Evolutionary conservation across 495 filamentous ascomycete species (phyloP).

Genomic region (Pyrenula aspistea): DNA sequence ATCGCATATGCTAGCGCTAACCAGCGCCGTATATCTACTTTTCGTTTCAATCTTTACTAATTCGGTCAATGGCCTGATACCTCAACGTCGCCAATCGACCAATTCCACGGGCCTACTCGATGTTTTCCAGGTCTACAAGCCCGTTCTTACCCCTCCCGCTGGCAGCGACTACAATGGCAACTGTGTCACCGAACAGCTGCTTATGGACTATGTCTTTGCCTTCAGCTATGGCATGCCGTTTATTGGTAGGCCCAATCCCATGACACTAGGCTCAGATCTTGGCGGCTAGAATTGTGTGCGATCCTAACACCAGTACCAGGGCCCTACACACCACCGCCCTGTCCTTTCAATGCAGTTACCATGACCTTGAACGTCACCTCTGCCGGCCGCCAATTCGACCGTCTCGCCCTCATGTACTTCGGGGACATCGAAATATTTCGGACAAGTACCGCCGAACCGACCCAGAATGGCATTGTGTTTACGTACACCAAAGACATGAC

Average conservation of each 20-base stretch:
- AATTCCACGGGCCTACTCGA: conserved; percentile 24
- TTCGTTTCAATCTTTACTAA: not conserved
- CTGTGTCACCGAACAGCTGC: conserved; percentile 34
- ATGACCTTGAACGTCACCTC: conserved; percentile 77
- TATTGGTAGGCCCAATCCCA: conserved; percentile 42
- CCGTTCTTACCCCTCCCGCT: conserved; percentile 34
- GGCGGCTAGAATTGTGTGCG: not conserved
- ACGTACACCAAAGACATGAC: conserved; percentile 81
- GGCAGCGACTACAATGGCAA: conserved; percentile 23
- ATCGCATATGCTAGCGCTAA: not conserved
- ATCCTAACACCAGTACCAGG: conserved; percentile 26
- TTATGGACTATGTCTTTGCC: conserved; percentile 67
- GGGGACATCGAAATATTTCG: conserved; percentile 74
- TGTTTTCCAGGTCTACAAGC: conserved; percentile 60
- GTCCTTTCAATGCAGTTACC: conserved; percentile 63
- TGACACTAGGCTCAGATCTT: not conserved
- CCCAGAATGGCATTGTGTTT: conserved; percentile 53
- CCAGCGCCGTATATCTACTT: not conserved
- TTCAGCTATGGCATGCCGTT: conserved; percentile 71
- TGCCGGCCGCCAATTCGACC: conserved; percentile 65
- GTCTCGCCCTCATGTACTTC: conserved; percentile 69
- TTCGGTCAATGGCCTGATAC: not conserved
- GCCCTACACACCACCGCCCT: conserved; percentile 54
- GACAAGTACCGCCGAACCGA: conserved; percentile 81
- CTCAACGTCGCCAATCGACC: conserved; percentile 1